phyloP scores from a whole-genome alignment of 1,284 basidiomycete genomes.

The Fomitiporia mediterranea region DNA sequence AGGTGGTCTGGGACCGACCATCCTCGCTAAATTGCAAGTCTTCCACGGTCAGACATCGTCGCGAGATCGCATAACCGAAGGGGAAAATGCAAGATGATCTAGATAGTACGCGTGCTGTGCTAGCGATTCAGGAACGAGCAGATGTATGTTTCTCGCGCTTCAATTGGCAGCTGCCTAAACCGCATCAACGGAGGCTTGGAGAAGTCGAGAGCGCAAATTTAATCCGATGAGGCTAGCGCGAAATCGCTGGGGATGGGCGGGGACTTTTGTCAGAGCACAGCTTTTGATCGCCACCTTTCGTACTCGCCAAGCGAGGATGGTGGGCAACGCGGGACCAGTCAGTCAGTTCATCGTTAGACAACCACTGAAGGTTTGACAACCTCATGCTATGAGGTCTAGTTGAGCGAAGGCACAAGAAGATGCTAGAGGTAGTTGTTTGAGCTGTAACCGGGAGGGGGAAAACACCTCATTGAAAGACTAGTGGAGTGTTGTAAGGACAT shows the following conservation, averaged over 20 bases:
- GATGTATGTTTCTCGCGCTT: constrained; percentile 13
- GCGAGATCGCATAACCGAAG: constrained; percentile 18
- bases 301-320: background rate
- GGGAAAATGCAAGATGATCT: constrained; percentile 12
- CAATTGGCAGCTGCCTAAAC: constrained; percentile 8
- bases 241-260: background rate
- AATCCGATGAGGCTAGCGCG: background rate
- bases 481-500: background rate
- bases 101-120: constrained; percentile 19
- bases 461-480: background rate
- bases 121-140: constrained; percentile 14
- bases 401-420: background rate
- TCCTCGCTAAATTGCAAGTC: constrained; percentile 6
- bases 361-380: background rate
- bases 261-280: background rate
- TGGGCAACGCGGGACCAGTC: background rate
- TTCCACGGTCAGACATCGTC: constrained; percentile 17
- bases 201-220: constrained; percentile 7
- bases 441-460: background rate
- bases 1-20: constrained; percentile 1
- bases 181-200: constrained; percentile 15
- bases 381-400: background rate
- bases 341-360: background rate
- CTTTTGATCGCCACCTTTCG: background rate
- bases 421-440: background rate